Evolutionary conservation across 768 basidiomycete genomes (phyloP), one percentile per base, ranked within the genome.

Genomic region (Lactifluus volemus): DNA sequence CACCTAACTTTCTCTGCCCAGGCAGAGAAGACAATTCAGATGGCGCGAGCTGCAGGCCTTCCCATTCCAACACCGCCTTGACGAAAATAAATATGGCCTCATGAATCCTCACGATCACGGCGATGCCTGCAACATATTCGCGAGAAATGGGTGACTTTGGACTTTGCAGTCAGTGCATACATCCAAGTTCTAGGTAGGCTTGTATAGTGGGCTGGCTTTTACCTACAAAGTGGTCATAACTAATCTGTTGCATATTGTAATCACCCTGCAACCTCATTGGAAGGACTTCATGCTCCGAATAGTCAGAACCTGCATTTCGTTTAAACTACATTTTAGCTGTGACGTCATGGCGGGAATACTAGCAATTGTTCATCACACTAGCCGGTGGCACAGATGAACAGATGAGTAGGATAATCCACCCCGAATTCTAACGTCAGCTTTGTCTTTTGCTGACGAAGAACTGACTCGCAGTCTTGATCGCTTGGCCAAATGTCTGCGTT

Each of bases 401-500:
- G 47, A 25, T 25, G 32, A 29, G 14, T 42, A 39, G 19, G 25
- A 38, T 10, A 38, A 34, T n/a, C 36, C 12, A 7, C 10, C 21
- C 1, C 1, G 17, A 19, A 45, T 5, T 17, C 36, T 47, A 36
- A 21, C 11, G 11, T 61, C 41, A 44, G 39, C 25, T 38, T 48
- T 38, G 41, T 50, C 52, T 58, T 45, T 50, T 65, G 38, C 44
- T 34, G 14, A 42, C 52, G 32, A 57, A 51, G 52, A 66, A 66
- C 56, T 66, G 59, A 49, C 61, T 55, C 17, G 58, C 47, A 39
- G 57, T 32, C 48, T 65, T 66, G 32, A 64, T 45, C 5, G 55
- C 58, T 49, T 66, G 63, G n/a, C 63, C 59, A 48, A 66, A 66
- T 10, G 63, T 51, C 25, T 48, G 54, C 15, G 65, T 54, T 12